Percentiles rank a stretch among this genome's conserved stretches.
Evolutionary conservation across 441 rosid genomes (phyloP).

Genomic region (Syzygium syzygioides): DNA sequence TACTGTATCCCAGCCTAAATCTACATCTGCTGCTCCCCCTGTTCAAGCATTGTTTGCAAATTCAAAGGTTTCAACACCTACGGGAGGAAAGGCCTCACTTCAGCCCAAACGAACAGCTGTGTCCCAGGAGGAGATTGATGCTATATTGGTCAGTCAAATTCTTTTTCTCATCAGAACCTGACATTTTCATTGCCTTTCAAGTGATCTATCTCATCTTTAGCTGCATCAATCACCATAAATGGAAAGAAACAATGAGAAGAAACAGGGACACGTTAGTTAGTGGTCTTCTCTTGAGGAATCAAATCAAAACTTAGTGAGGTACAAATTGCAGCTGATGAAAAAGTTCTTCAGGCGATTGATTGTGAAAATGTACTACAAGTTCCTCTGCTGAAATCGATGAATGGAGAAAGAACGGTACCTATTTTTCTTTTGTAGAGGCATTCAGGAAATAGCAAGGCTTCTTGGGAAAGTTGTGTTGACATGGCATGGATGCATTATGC

Average conservation of each 20-base stretch:
- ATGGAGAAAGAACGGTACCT: not conserved
- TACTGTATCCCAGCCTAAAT: constrained; percentile 35
- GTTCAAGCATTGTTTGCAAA: constrained; percentile 46
- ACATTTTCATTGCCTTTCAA: not conserved
- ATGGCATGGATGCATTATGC: not conserved
- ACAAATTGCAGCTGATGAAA: not conserved
- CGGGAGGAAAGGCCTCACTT: constrained; percentile 78
- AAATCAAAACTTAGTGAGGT: not conserved
- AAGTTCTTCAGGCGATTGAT: not conserved
- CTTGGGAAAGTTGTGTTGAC: not conserved
- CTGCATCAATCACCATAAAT: not conserved
- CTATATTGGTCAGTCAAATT: constrained; percentile 53
- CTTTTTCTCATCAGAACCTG: not conserved
- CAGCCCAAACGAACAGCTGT: constrained; percentile 83
- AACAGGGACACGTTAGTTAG: not conserved
- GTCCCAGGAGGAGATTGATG: constrained; percentile 76
- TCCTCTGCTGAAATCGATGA: not conserved
- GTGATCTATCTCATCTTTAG: not conserved
- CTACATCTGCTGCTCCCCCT: constrained; percentile 23
- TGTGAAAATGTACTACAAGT: not conserved
- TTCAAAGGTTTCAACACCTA: constrained; percentile 30
- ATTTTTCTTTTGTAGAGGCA: not conserved
- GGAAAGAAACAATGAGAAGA: not conserved
- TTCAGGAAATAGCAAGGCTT: not conserved
- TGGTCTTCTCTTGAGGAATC: not conserved